These are phyloP conservation scores for Aciculoconidium aculeatum DNA, from an alignment of 805 yeast species.

Conservation along the genomic window DNA sequence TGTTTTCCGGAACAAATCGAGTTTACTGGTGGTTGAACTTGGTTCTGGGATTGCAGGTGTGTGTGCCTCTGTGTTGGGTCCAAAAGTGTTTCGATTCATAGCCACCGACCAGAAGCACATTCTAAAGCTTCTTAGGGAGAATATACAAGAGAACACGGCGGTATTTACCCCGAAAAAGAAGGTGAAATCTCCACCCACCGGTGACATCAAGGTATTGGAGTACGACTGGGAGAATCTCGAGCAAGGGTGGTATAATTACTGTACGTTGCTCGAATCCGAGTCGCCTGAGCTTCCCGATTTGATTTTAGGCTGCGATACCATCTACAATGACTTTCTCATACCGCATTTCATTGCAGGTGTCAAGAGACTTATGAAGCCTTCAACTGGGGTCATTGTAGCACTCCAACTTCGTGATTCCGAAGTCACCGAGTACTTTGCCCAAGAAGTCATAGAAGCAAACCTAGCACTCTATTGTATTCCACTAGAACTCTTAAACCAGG, in stretches of 20 bases:
- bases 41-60: constrained; percentile 62
- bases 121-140: constrained; percentile 42
- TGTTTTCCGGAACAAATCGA: constrained; percentile 9
- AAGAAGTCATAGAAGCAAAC: constrained; percentile 18
- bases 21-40: constrained; percentile 42
- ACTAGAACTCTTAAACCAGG: constrained; percentile 21
- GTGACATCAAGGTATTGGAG: constrained; percentile 42
- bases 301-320: constrained; percentile 58
- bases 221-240: constrained; percentile 58
- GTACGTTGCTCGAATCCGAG: constrained; percentile 6
- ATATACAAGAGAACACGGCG: constrained; percentile 39
- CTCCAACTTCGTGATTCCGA: constrained; percentile 52
- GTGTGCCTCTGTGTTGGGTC: constrained; percentile 36
- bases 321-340: constrained; percentile 57
- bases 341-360: constrained; percentile 44
- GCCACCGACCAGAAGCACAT: constrained; percentile 57
- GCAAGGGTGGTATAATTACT: constrained; percentile 22
- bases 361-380: constrained; percentile 21
- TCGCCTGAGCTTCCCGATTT: constrained; percentile 30
- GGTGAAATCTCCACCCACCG: constrained; percentile 5
- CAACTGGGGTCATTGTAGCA: constrained; percentile 37
- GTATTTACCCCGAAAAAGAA: constrained; percentile 4
- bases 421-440: constrained; percentile 43
- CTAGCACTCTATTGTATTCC: constrained; percentile 33
- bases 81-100: constrained; percentile 29